phyloP scores from a whole-genome alignment of 106 monocot species.

The Acanthochlamys bracteata region DNA sequence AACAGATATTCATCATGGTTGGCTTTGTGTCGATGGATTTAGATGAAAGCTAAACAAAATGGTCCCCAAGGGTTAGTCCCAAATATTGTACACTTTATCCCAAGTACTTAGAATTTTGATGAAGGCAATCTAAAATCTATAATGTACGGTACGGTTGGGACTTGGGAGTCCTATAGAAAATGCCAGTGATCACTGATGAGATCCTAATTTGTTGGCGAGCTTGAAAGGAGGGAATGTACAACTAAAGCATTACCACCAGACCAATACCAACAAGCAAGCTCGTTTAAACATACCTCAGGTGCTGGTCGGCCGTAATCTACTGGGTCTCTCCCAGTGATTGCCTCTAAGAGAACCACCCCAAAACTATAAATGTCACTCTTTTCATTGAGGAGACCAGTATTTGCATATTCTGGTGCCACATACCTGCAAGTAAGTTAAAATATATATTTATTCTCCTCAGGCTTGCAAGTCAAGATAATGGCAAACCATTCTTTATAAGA shows the following conservation, averaged over 20 bases:
- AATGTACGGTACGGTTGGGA: no score
- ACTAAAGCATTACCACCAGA: not conserved
- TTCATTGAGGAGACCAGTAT: slow-evolving; percentile 62
- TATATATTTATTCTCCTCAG: not conserved
- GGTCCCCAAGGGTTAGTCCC: no score
- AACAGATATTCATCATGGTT: no score
- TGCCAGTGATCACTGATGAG: no score
- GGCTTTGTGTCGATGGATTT: no score
- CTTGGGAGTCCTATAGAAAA: no score
- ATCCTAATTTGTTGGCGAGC: not conserved
- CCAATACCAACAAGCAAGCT: not conserved
- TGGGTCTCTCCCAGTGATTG: slow-evolving; percentile 69
- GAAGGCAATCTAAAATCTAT: no score
- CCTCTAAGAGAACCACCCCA: slow-evolving; percentile 62
- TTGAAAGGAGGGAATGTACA: not conserved
- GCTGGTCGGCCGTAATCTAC: slow-evolving; percentile 65
- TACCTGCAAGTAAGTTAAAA: slow-evolving; percentile 24
- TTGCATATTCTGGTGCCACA: slow-evolving; percentile 78
- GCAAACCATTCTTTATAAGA: not conserved
- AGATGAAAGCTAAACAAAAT: no score
- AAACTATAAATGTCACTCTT: slow-evolving; percentile 72
- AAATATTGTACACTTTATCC: no score
- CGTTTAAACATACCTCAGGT: slow-evolving; percentile 35
- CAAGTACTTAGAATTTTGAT: no score
- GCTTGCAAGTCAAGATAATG: not conserved